phyloP scores from a whole-genome alignment of 1,284 basidiomycete species.

The Polyporus tsugae region DNA sequence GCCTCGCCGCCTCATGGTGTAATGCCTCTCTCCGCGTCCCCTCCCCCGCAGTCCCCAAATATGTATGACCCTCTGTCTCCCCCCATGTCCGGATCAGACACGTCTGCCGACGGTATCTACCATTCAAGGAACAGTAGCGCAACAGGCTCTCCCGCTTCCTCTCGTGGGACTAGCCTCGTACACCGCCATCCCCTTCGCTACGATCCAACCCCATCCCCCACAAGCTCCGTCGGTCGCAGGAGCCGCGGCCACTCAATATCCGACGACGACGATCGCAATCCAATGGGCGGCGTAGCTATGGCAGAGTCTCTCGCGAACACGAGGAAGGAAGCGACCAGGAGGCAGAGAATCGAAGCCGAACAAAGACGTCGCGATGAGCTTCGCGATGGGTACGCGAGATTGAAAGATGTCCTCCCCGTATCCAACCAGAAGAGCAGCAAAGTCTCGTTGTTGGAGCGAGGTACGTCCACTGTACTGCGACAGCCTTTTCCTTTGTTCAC shows the following conservation, averaged over 20 bases:
- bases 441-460: slow-evolving; percentile 86
- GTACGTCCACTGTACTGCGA: slow-evolving; percentile 50
- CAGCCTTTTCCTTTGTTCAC: slow-evolving; percentile 16
- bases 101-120: slow-evolving; percentile 81
- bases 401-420: slow-evolving; percentile 85
- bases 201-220: slow-evolving; percentile 80
- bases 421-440: slow-evolving; percentile 91
- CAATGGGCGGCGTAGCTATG: slow-evolving; percentile 64
- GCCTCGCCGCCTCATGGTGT: slow-evolving; percentile 59
- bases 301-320: slow-evolving; percentile 75
- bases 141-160: slow-evolving; percentile 77
- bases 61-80: slow-evolving; percentile 83
- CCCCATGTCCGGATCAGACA: slow-evolving; percentile 85
- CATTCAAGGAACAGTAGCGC: slow-evolving; percentile 78
- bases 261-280: slow-evolving; percentile 80
- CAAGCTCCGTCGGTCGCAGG: slow-evolving; percentile 73
- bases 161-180: slow-evolving; percentile 75
- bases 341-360: slow-evolving; percentile 86
- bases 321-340: slow-evolving; percentile 83
- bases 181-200: slow-evolving; percentile 73
- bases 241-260: slow-evolving; percentile 72
- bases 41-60: slow-evolving; percentile 78
- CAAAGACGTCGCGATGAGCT: slow-evolving; percentile 88
- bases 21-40: slow-evolving; percentile 60
- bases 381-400: slow-evolving; percentile 84